Base-by-base conservation (phyloP, 116 monocot species). In the Iris pallida region DNA sequence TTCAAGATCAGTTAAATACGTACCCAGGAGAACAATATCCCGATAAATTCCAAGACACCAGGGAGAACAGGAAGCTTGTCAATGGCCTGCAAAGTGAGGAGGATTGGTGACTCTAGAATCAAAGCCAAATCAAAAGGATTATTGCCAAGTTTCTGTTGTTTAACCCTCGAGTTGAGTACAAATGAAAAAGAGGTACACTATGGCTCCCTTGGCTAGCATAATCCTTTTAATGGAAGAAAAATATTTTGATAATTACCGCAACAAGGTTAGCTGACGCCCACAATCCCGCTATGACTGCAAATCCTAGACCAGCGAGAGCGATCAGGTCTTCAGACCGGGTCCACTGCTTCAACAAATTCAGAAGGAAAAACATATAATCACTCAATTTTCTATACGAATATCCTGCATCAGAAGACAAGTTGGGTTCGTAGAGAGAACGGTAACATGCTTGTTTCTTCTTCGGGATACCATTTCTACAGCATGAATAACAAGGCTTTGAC, bases 51-150 rank as follows among this genome's bases (percentile, higher is more conserved):
- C 7, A 91, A 47, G 44, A 64, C 54, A 63, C 71, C 51, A 45
- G 95, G 91, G 52, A 88, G 16, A 41, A 95, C 12, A 61, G 95
- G 95, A 65, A 95, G 81, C 60, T 76, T 88, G 74, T 95, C 91
- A 56, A 95, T 78, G 48, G 80, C 82, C 95, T 95, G 79, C 14
- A 77, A 76, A 58, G 16, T 10, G 10, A 20, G 8, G 41, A 41
- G 18, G n/a, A 10, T 45, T 53, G 53, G 53, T 11, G 15, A 53
- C 53, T 14, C 4, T 53, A 14, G 53, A 53, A 30, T 42, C 41
- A 54, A 13, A 9, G 49, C 1, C 49, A 51, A 51, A 51, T 51
- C 49, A 67, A 11, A 59, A 12, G 14, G 0, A 5, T 15, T 46
- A 46, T 16, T 6, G 63, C n/a, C 4, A 5, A 7, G 7, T 63